A percentile compares a stretch with the other conserved stretches of the same genome.
phyloP scores from a whole-genome alignment of 208 protist genomes.

The Trypanosoma cruzi region DNA sequence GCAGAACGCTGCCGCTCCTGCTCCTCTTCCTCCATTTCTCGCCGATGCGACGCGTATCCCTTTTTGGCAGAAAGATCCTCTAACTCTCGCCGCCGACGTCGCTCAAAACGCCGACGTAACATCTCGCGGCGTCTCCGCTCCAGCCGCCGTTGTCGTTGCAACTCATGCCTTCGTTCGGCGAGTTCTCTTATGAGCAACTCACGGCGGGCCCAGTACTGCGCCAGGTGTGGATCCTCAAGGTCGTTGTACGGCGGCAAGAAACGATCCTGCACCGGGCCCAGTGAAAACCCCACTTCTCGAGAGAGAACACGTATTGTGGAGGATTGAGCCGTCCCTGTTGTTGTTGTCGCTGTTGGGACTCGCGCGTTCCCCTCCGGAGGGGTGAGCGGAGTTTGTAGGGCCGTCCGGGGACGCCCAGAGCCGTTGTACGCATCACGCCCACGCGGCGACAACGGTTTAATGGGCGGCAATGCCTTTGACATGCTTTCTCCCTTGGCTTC shows the following conservation, averaged over 20 bases:
- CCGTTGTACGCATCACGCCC: neutral
- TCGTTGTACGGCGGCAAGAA: conserved; percentile 81
- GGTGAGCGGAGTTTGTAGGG: neutral
- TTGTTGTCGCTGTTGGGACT: neutral
- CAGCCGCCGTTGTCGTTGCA: conserved; percentile 41
- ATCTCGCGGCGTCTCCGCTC: conserved; percentile 43
- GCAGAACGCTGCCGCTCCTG: conserved; percentile 1
- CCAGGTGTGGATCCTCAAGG: conserved; percentile 80
- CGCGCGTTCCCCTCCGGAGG: neutral
- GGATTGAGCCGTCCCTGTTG: neutral
- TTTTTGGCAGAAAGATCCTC: conserved; percentile 54
- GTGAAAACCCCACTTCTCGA: conserved; percentile 60
- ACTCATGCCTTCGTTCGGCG: conserved; percentile 40
- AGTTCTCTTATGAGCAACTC: conserved; percentile 65
- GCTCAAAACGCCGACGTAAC: conserved; percentile 58
- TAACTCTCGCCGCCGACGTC: conserved; percentile 58
- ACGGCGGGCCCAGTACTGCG: conserved; percentile 70
- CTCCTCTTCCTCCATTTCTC: conserved; percentile 28
- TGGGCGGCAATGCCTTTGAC: conserved; percentile 31
- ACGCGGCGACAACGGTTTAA: neutral
- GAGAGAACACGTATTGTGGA: neutral
- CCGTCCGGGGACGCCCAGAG: neutral
- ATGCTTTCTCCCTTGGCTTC: conserved; percentile 7
- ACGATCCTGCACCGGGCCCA: conserved; percentile 70
- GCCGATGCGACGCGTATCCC: conserved; percentile 37